Conservation (phyloP, 331 rosid genomes). For the Acacia pycnantha region DNA sequence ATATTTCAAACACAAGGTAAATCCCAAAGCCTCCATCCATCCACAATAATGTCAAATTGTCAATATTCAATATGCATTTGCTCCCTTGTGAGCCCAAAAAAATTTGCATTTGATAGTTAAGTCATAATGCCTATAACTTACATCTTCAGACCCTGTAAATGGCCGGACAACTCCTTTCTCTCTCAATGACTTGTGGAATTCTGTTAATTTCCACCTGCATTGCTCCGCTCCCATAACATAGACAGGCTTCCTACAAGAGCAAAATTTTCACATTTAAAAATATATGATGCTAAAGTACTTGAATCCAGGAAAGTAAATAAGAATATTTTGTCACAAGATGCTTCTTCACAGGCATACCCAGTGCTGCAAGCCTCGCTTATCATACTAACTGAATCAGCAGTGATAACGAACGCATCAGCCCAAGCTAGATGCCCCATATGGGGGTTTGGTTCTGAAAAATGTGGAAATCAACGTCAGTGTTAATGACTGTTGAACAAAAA, state of each 20-base stretch:
- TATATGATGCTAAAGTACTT: background rate
- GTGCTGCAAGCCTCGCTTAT: slow-evolving; percentile 97
- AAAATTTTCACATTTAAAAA: slow-evolving; percentile 5
- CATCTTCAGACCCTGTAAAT: slow-evolving; percentile 94
- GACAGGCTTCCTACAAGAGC: slow-evolving; percentile 75
- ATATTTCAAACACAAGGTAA: background rate
- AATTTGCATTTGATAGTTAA: background rate
- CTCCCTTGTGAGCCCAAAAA: background rate
- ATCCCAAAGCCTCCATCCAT: slow-evolving; percentile 12
- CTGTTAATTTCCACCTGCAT: slow-evolving; percentile 83
- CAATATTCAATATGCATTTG: slow-evolving; percentile 14
- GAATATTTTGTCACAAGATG: slow-evolving; percentile 4
- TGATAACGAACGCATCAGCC: slow-evolving; percentile 89
- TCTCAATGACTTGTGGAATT: slow-evolving; percentile 67
- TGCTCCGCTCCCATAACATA: slow-evolving; percentile 74
- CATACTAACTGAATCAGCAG: slow-evolving; percentile 93
- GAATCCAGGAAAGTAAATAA: slow-evolving; percentile 11
- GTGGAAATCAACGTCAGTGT: slow-evolving; percentile 7
- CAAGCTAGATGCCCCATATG: slow-evolving; percentile 94
- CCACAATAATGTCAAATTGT: background rate
- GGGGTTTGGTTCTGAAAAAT: slow-evolving; percentile 71
- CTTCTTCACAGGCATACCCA: slow-evolving; percentile 60
- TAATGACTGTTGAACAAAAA: slow-evolving; percentile 16
- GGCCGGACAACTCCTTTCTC: slow-evolving; percentile 75
- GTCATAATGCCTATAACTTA: slow-evolving; percentile 40